These are phyloP conservation scores for Pestalotiopsis sp. DNA, from an alignment of 2,329 filamentous ascomycete species.

Conservation along the genomic window DNA sequence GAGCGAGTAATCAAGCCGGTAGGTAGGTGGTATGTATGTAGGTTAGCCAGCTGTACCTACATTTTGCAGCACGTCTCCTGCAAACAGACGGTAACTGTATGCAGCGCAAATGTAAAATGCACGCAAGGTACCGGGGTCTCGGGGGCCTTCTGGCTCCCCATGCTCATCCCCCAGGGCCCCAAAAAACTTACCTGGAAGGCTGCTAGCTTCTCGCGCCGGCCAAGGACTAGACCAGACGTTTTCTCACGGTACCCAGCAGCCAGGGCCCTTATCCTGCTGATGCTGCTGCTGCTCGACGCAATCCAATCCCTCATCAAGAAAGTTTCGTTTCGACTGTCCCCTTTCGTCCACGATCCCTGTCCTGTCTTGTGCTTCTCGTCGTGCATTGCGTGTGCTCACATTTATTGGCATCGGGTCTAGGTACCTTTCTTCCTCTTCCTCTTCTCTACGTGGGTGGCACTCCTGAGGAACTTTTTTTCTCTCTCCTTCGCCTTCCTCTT, in stretches of 20 bases:
- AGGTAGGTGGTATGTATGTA: neutral
- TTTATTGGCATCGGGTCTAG: neutral
- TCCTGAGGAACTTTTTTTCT: neutral
- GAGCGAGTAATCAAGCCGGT: neutral
- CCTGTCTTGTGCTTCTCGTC: neutral
- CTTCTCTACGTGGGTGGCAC: neutral
- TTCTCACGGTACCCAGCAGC: neutral
- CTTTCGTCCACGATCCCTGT: neutral
- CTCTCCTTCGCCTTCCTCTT: neutral
- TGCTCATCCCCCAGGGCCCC: neutral
- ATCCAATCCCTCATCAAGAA: neutral
- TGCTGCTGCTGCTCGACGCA: neutral
- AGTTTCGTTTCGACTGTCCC: neutral
- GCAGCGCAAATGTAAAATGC: neutral
- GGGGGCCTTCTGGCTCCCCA: neutral
- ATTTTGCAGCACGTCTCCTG: neutral
- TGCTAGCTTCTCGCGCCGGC: neutral
- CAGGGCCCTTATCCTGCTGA: neutral
- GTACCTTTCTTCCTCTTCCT: neutral
- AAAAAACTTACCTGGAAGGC: neutral
- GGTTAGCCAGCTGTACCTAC: neutral
- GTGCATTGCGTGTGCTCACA: neutral
- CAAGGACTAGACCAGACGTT: neutral
- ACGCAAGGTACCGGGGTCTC: neutral
- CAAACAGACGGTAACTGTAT: neutral